A percentile compares a stretch with the other conserved stretches of the same genome.
Evolutionary conservation across 1,284 basidiomycete species (phyloP).

Genomic region (Ceratobasidium sp.): DNA sequence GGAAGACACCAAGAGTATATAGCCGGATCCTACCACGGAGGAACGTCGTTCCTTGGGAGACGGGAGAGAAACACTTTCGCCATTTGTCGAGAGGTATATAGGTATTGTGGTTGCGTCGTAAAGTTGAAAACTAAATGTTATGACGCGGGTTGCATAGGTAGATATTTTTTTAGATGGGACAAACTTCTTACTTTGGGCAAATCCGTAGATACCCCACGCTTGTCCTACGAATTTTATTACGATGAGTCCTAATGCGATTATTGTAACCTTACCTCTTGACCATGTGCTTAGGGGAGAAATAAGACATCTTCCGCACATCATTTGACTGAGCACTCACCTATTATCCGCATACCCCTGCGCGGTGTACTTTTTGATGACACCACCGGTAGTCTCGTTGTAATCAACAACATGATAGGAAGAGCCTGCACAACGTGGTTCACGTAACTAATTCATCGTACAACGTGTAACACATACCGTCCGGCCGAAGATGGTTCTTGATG

Average conservation of each 20-base stretch:
- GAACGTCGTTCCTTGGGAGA: constrained; percentile 65
- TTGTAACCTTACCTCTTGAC: constrained; percentile 61
- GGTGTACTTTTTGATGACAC: constrained; percentile 68
- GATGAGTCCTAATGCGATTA: background rate
- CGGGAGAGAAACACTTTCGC: constrained; percentile 70
- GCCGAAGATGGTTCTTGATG: constrained; percentile 72
- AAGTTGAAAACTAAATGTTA: constrained; percentile 67
- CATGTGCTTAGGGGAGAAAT: constrained; percentile 67
- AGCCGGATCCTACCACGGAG: constrained; percentile 68
- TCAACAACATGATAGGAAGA: constrained; percentile 76
- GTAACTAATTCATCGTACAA: background rate
- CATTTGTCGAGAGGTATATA: constrained; percentile 69
- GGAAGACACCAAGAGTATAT: background rate
- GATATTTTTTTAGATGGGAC: background rate
- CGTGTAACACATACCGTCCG: constrained; percentile 63
- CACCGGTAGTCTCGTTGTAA: constrained; percentile 73
- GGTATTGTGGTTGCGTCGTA: constrained; percentile 65
- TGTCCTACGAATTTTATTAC: constrained; percentile 60
- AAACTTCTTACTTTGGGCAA: constrained; percentile 69
- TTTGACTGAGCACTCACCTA: constrained; percentile 55
- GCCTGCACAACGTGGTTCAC: constrained; percentile 56
- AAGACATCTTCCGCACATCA: background rate
- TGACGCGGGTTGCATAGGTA: background rate
- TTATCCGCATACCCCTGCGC: constrained; percentile 72
- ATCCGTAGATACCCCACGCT: constrained; percentile 78